Evolutionary conservation across 768 basidiomycete genomes (phyloP).

Genomic region (Suillus lakei): DNA sequence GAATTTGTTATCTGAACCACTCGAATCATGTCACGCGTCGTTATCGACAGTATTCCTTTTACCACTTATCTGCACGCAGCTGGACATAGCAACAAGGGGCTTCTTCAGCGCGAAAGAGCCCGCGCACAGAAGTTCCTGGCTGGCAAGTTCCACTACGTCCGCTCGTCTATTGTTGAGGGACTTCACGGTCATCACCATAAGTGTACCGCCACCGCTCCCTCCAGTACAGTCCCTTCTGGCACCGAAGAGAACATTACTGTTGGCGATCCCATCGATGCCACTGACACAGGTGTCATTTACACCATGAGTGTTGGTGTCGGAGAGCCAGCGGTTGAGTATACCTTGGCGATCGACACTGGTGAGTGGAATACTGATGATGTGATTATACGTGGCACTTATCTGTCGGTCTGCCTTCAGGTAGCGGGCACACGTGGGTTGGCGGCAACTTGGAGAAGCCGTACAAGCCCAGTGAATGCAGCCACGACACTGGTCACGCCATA

Average conservation of each 20-base stretch:
- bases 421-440: slow-evolving; percentile 62
- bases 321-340: slow-evolving; percentile 51
- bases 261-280: slow-evolving; percentile 49
- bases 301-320: slow-evolving; percentile 57
- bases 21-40: slow-evolving; percentile 40
- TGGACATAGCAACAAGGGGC: slow-evolving; percentile 45
- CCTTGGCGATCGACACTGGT: slow-evolving; percentile 64
- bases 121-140: slow-evolving; percentile 60
- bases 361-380: slow-evolving; percentile 17
- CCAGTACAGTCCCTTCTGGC: slow-evolving; percentile 20
- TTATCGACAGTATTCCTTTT: slow-evolving; percentile 49
- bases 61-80: slow-evolving; percentile 43
- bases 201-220: neutral
- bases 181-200: slow-evolving; percentile 23
- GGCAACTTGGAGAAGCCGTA: slow-evolving; percentile 53
- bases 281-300: slow-evolving; percentile 62
- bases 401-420: slow-evolving; percentile 34
- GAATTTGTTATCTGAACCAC: neutral
- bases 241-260: slow-evolving; percentile 15
- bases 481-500: slow-evolving; percentile 41
- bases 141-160: slow-evolving; percentile 59
- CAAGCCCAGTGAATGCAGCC: slow-evolving; percentile 49
- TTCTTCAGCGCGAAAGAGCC: slow-evolving; percentile 56
- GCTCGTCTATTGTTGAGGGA: slow-evolving; percentile 37
- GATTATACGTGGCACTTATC: neutral